Conservation (phyloP, 192 early-diverging fungal species). For the Entomortierella lignicola region DNA sequence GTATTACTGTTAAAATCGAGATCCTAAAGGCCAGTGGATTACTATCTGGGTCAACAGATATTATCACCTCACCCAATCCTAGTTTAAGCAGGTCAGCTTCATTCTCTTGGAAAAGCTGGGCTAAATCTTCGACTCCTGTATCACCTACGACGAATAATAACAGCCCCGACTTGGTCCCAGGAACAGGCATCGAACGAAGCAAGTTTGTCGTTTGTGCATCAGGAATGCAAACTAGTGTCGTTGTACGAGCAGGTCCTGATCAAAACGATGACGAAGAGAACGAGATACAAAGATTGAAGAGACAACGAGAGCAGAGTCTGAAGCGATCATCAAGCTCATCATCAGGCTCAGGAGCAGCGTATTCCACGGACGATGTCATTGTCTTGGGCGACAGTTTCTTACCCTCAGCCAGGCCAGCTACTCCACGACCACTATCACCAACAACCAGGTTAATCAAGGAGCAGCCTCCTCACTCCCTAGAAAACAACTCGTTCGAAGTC, state of each 20-base stretch:
- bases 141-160: neutral
- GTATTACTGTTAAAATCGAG: slow-evolving; percentile 47
- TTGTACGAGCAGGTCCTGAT: slow-evolving; percentile 41
- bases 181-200: slow-evolving; percentile 47
- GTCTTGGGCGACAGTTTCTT: slow-evolving; percentile 36
- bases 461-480: neutral
- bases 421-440: slow-evolving; percentile 15
- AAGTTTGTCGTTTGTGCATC: slow-evolving; percentile 44
- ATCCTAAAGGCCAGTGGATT: slow-evolving; percentile 46
- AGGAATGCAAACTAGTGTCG: slow-evolving; percentile 42
- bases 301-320: slow-evolving; percentile 21
- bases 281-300: slow-evolving; percentile 28
- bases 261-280: slow-evolving; percentile 31
- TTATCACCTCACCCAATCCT: slow-evolving; percentile 7
- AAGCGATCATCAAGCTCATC: slow-evolving; percentile 17
- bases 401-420: neutral
- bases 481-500: slow-evolving; percentile 3
- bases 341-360: slow-evolving; percentile 4
- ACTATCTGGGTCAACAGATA: slow-evolving; percentile 24
- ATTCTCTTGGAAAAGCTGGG: slow-evolving; percentile 39
- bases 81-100: neutral
- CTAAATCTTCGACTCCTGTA: neutral
- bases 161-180: slow-evolving; percentile 18
- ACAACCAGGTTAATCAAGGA: neutral
- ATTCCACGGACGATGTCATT: slow-evolving; percentile 16